Evolutionary conservation across 2,329 filamentous ascomycete genomes (phyloP).

Genomic region (Beauveria scarabaeidicola): DNA sequence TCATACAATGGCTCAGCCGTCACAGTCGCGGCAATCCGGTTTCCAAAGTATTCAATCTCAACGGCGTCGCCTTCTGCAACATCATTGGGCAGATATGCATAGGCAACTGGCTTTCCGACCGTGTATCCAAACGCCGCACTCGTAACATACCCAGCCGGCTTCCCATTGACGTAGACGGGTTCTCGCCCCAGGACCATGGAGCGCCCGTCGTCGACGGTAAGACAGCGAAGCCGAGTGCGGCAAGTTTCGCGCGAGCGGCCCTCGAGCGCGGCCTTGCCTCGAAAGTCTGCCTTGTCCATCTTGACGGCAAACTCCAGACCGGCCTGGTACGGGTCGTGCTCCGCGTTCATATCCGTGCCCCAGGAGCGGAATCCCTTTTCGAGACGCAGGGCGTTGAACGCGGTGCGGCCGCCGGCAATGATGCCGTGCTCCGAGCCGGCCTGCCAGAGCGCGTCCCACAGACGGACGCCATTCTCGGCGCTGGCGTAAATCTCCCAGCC

Average conservation of each 20-base stretch:
- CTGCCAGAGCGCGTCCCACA: conserved; percentile 51
- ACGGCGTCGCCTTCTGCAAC: conserved; percentile 40
- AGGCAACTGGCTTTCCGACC: conserved; percentile 49
- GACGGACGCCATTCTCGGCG: conserved; percentile 46
- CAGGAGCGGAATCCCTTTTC: conserved; percentile 52
- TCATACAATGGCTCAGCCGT: conserved; percentile 37
- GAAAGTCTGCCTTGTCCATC: conserved; percentile 36
- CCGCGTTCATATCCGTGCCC: conserved; percentile 50
- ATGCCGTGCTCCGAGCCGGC: conserved; percentile 47
- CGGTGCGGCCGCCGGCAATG: conserved; percentile 48
- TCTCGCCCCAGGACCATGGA: conserved; percentile 55
- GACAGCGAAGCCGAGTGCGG: conserved; percentile 33
- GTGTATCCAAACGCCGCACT: conserved; percentile 54
- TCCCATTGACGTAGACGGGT: conserved; percentile 43
- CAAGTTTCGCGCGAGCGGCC: conserved; percentile 28
- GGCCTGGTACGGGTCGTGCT: conserved; percentile 53
- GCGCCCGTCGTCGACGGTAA: conserved; percentile 46
- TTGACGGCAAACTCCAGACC: conserved; percentile 45
- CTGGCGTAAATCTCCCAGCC: conserved; percentile 56
- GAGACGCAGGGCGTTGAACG: conserved; percentile 49
- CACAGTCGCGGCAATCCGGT: conserved; percentile 44
- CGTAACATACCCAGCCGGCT: conserved; percentile 48
- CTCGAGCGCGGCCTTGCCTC: conserved; percentile 43
- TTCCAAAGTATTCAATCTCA: conserved; percentile 55
- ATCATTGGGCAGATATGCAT: conserved; percentile 44